Percentiles rank a stretch among this genome's conserved stretches.
These are phyloP conservation scores for Chaetomium cochliodes DNA, from an alignment of 495 filamentous ascomycete genomes.

Conservation along the genomic window DNA sequence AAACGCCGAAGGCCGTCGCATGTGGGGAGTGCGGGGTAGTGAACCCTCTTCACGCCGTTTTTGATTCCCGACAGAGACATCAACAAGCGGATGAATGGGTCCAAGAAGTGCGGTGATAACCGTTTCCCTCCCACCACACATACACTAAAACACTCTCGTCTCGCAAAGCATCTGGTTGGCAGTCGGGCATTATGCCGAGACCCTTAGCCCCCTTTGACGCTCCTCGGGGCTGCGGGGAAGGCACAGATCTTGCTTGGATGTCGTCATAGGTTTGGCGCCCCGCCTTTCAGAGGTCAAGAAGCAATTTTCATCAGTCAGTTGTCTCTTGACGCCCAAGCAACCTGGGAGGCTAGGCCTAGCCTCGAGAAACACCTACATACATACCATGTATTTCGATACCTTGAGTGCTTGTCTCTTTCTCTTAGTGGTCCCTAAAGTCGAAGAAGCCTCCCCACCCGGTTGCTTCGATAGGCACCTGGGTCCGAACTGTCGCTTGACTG, in stretches of 20 bases:
- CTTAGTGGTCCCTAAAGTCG: no score
- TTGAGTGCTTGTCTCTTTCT: no score
- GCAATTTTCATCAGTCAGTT: no score
- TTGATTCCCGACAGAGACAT: background rate
- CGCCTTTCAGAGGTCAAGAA: no score
- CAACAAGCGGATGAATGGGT: background rate
- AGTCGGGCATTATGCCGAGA: background rate
- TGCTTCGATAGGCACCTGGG: no score
- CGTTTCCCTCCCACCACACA: background rate
- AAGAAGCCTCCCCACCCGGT: no score
- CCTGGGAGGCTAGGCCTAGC: no score
- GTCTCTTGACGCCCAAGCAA: no score
- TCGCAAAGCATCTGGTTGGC: background rate
- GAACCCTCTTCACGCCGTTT: background rate
- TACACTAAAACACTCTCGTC: no score
- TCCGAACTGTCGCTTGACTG: no score
- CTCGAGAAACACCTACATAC: no score
- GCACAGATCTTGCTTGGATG: background rate
- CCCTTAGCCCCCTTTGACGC: background rate
- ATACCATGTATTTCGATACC: no score
- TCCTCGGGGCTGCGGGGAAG: background rate
- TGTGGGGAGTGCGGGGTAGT: conserved; percentile 9
- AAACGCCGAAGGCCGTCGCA: background rate
- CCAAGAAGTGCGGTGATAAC: background rate
- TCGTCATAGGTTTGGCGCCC: background rate